phyloP scores from a whole-genome alignment of 192 early-diverging fungal species.

The Dispira parvispora region DNA sequence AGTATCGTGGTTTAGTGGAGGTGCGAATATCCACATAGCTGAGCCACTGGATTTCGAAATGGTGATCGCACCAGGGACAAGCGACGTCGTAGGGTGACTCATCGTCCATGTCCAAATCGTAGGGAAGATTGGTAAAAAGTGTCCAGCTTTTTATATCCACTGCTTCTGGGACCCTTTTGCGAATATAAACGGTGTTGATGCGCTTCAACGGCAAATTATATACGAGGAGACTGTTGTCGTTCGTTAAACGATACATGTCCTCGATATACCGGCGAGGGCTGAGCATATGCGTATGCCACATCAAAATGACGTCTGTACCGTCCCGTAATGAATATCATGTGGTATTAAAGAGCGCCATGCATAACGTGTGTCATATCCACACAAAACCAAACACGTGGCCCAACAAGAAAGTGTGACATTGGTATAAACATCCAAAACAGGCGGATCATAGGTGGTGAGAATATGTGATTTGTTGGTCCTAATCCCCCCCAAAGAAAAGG shows the following conservation, averaged over 20 bases:
- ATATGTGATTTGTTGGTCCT: neutral
- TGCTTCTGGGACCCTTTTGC: neutral
- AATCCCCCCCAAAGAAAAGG: neutral
- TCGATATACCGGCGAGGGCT: neutral
- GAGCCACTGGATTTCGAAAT: neutral
- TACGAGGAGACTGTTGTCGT: neutral
- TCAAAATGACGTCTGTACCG: conserved; percentile 4
- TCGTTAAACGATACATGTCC: neutral
- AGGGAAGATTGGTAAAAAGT: neutral
- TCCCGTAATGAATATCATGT: neutral
- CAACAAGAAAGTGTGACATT: neutral
- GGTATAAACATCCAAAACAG: neutral
- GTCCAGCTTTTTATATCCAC: neutral
- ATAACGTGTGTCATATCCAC: too few species aligned
- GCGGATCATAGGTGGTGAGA: neutral
- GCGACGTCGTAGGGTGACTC: neutral
- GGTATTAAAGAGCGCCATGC: neutral
- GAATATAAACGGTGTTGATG: conserved; percentile 7
- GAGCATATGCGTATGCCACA: conserved; percentile 3
- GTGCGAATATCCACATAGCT: neutral
- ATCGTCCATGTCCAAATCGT: neutral
- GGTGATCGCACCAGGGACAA: neutral
- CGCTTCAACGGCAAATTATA: conserved; percentile 3
- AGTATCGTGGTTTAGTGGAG: neutral
- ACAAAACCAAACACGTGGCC: neutral